These are phyloP conservation scores for Stereocaulon alpinum DNA, from an alignment of 495 filamentous ascomycete species.

Conservation along the genomic window DNA sequence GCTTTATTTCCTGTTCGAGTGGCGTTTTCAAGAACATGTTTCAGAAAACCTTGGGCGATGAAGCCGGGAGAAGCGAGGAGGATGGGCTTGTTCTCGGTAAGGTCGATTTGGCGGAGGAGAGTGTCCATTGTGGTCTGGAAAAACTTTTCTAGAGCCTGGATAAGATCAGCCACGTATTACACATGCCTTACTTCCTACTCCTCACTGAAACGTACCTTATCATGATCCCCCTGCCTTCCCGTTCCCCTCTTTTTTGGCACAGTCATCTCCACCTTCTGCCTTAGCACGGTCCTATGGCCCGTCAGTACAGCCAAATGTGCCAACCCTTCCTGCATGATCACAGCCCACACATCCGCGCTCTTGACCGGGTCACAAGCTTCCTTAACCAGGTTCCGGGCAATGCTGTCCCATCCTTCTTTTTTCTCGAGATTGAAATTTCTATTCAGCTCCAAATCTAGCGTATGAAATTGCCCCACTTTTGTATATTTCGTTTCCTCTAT, in stretches of 20 bases:
- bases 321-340: constrained; percentile 89
- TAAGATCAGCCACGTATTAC: too few relatives aligned
- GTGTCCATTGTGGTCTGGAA: constrained; percentile 68
- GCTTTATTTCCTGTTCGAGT: constrained; percentile 53
- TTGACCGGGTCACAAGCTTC: constrained; percentile 66
- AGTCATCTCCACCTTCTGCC: constrained; percentile 73
- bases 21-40: constrained; percentile 66
- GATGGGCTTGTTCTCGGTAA: constrained; percentile 44
- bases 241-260: constrained; percentile 69
- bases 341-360: constrained; percentile 66
- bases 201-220: constrained; percentile 38
- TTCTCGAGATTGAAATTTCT: constrained; percentile 80
- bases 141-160: constrained; percentile 63
- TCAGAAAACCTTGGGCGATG: constrained; percentile 67
- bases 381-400: constrained; percentile 65
- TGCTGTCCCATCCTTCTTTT: constrained; percentile 78
- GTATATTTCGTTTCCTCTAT: constrained; percentile 75
- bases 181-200: background rate
- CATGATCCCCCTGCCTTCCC: constrained; percentile 48
- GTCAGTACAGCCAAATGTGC: constrained; percentile 93
- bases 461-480: constrained; percentile 77
- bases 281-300: constrained; percentile 77
- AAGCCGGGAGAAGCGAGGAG: constrained; percentile 87
- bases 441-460: constrained; percentile 79
- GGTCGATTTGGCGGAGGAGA: constrained; percentile 64